These are phyloP conservation scores for Ascodesmis nigricans DNA, from an alignment of 495 filamentous ascomycete species.

Conservation along the genomic window DNA sequence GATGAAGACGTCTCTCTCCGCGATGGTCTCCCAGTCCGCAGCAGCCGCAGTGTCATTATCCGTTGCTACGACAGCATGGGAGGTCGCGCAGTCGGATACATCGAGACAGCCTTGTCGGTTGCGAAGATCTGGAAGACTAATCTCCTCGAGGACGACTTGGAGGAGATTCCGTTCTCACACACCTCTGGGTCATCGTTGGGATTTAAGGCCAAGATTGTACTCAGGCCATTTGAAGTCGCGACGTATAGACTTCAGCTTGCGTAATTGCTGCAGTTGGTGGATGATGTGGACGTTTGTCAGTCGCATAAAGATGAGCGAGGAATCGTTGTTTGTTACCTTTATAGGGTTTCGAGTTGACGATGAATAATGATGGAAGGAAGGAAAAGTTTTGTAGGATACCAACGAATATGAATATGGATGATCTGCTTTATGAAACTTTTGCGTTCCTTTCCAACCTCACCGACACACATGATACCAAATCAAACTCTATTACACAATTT, in stretches of 20 bases:
- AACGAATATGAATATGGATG: no score
- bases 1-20: constrained; percentile 66
- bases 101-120: constrained; percentile 44
- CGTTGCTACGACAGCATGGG: constrained; percentile 84
- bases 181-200: constrained; percentile 25
- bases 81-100: constrained; percentile 44
- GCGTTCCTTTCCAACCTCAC: no score
- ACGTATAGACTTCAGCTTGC: constrained; percentile 62
- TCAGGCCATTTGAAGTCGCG: constrained; percentile 77
- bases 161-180: constrained; percentile 33
- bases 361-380: no score
- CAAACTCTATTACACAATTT: no score
- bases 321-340: no score
- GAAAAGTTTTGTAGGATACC: no score
- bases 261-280: no score
- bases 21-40: constrained; percentile 44
- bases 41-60: constrained; percentile 57
- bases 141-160: constrained; percentile 43
- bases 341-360: no score
- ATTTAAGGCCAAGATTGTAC: constrained; percentile 35
- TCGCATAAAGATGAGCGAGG: no score
- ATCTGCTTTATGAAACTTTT: no score
- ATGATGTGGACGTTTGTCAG: background rate
- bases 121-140: constrained; percentile 64
- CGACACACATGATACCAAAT: no score